These are phyloP conservation scores for Cubamyces lactineus DNA, from an alignment of 768 basidiomycete genomes.

Conservation along the genomic window DNA sequence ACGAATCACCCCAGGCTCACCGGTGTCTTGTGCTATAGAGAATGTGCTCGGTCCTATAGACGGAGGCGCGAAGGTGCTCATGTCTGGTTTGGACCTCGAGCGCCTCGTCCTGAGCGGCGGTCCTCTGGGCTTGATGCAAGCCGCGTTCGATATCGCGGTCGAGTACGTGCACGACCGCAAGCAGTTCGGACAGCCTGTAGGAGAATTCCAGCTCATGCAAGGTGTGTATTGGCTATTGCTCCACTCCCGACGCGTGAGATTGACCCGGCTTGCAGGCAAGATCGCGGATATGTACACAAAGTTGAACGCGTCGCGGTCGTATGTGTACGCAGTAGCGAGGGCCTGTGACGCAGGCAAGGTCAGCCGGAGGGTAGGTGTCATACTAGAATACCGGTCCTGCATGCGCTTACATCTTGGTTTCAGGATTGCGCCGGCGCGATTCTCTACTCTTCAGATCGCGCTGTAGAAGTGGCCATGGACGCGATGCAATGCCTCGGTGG, in stretches of 20 bases:
- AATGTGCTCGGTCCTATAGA: slow-evolving; percentile 84
- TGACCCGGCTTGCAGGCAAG: slow-evolving; percentile 53
- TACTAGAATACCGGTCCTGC: neutral
- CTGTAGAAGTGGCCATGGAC: slow-evolving; percentile 88
- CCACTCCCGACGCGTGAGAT: neutral
- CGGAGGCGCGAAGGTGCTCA: slow-evolving; percentile 83
- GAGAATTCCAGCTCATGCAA: slow-evolving; percentile 96
- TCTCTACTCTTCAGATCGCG: slow-evolving; percentile 89
- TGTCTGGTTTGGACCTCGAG: slow-evolving; percentile 94
- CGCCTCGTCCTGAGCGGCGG: slow-evolving; percentile 91
- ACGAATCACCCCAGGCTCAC: slow-evolving; percentile 1
- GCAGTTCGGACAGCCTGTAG: slow-evolving; percentile 88
- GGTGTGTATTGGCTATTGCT: slow-evolving; percentile 47
- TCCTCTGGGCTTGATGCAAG: slow-evolving; percentile 61
- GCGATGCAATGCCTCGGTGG: slow-evolving; percentile 94
- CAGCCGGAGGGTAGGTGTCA: slow-evolving; percentile 67
- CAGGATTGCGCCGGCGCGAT: slow-evolving; percentile 97
- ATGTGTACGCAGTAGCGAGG: slow-evolving; percentile 90
- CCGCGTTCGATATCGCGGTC: slow-evolving; percentile 86
- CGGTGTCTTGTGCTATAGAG: slow-evolving; percentile 44
- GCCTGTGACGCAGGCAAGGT: slow-evolving; percentile 83
- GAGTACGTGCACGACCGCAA: slow-evolving; percentile 92
- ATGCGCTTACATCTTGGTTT: neutral
- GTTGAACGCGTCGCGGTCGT: slow-evolving; percentile 83
- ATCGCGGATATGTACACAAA: slow-evolving; percentile 96